Conservation (phyloP, 352 stramenopile species). For the Pythium pyrilobum region DNA sequence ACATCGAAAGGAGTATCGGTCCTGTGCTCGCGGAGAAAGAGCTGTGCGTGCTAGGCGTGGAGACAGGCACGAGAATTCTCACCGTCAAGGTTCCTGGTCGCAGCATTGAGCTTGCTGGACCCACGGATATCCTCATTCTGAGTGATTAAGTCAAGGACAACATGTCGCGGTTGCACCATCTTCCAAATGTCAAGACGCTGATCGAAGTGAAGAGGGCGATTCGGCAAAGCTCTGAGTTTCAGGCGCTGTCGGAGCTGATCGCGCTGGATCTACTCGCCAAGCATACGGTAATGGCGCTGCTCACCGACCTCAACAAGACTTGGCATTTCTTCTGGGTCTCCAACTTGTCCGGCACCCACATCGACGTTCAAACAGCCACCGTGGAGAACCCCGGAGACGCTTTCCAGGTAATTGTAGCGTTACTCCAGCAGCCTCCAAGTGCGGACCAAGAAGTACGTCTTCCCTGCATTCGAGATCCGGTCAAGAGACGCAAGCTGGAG, state of each 20-base stretch:
- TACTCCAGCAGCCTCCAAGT: conserved; percentile 23
- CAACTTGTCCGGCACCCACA: conserved; percentile 6
- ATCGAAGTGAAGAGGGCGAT: conserved; percentile 35
- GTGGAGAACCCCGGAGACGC: conserved; percentile 18
- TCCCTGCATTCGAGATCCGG: conserved; percentile 17
- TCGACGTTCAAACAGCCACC: conserved; percentile 13
- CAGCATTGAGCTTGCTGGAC: conserved; percentile 30
- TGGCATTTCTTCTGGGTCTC: conserved; percentile 39
- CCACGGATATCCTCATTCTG: conserved; percentile 38
- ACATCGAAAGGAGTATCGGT: conserved; percentile 34
- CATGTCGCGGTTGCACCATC: conserved; percentile 3
- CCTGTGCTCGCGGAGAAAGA: conserved; percentile 23
- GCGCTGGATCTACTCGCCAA: conserved; percentile 27
- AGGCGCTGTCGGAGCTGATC: conserved; percentile 35
- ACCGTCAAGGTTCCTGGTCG: conserved; percentile 22
- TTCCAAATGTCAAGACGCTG: conserved; percentile 32
- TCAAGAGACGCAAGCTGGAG: conserved; percentile 29
- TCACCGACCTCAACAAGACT: conserved; percentile 26
- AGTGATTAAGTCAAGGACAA: conserved; percentile 19
- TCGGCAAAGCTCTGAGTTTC: conserved; percentile 13
- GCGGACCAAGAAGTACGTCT: conserved; percentile 23
- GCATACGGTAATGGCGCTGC: conserved; percentile 29
- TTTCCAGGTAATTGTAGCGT: conserved; percentile 29
- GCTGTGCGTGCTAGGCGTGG: conserved; percentile 34
- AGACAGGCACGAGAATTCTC: conserved; percentile 27